Conservation (phyloP, 306 rosid species). For the Delonix regia region DNA sequence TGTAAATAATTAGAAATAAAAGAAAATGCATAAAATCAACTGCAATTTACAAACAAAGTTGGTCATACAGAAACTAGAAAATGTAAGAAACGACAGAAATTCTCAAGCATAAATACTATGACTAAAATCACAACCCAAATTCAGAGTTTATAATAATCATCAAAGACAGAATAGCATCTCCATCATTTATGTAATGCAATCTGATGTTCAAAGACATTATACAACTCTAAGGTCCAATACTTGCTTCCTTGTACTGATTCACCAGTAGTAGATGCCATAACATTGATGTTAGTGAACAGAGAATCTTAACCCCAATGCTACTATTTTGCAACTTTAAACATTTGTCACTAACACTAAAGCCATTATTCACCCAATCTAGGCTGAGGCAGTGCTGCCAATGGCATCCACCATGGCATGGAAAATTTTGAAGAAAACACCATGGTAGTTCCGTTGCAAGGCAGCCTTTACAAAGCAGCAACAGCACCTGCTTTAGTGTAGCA, state of each 20-base stretch:
- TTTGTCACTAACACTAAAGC: background rate
- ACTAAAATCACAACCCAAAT: background rate
- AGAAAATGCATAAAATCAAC: constrained; percentile 6
- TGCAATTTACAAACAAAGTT: background rate
- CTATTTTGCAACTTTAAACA: background rate
- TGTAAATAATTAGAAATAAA: constrained; percentile 2
- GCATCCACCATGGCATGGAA: too few relatives aligned
- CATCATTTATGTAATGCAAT: background rate
- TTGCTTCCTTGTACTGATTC: background rate
- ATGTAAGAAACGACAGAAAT: background rate
- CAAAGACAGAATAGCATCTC: background rate
- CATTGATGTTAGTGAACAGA: background rate
- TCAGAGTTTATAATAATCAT: background rate
- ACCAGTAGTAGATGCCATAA: background rate
- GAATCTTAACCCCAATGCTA: background rate
- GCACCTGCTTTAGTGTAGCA: too few relatives aligned
- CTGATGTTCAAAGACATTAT: constrained; percentile 6
- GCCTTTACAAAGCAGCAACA: too few relatives aligned
- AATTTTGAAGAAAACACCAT: too few relatives aligned
- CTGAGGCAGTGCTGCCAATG: too few relatives aligned
- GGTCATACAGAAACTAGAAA: background rate
- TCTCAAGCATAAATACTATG: background rate
- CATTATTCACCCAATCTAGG: constrained; percentile 3
- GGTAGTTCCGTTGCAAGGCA: too few relatives aligned
- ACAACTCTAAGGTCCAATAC: background rate